Base-by-base conservation (phyloP, 139 green algal genomes). In the Picochlorum costavermella region DNA sequence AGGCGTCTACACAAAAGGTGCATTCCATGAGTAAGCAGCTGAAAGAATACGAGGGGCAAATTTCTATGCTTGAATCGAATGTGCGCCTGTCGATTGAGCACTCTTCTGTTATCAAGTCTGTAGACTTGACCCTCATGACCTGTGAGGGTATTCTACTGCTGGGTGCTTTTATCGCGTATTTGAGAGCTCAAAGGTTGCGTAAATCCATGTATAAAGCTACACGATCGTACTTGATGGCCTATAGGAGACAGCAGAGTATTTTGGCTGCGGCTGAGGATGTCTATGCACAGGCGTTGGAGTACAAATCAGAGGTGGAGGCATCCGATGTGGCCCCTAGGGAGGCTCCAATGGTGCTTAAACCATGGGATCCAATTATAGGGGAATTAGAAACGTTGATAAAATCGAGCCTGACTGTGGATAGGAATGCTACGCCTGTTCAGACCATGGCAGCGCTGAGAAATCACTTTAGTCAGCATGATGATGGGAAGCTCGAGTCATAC, bases 201-300 rank as follows among this genome's bases (percentile, higher is more conserved):
- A 45, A 10, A 12, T n/a, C 56, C 16, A 20, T 20, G 16, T 23
- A 44, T n/a, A 61, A 16, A 45, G 4, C 56, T 8, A 43, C 17
- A 5, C 16, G n/a, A 45, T 45, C 30, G 16, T 61, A 61, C 13
- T 9, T 61, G 56, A 45, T 45, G 56, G 56, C 56, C 11, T 61
- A 61, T 45, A n/a, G 31, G 56, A n/a, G 56, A 61, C 56, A 61
- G 56, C 56, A 61, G 56, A 20, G 30, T 43, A 20, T 61, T 43
- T 45, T 61, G 56, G 56, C 56, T 43, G 30, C 30, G 10, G 56
- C 56, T 55, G 56, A 61, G n/a, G 56, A 61, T 45, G 56, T 45
- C 6, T 61, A 61, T 20, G 17, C 16, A 45, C 11, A 14, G 11
- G 56, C 56, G 17, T 53, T 53, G 46, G 17, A 53, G 6, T 53